Percentiles rank a stretch among this genome's conserved stretches.
Evolutionary conservation across 2,329 filamentous ascomycete genomes (phyloP).

Genomic region (Ophiocordyceps unilateralis): DNA sequence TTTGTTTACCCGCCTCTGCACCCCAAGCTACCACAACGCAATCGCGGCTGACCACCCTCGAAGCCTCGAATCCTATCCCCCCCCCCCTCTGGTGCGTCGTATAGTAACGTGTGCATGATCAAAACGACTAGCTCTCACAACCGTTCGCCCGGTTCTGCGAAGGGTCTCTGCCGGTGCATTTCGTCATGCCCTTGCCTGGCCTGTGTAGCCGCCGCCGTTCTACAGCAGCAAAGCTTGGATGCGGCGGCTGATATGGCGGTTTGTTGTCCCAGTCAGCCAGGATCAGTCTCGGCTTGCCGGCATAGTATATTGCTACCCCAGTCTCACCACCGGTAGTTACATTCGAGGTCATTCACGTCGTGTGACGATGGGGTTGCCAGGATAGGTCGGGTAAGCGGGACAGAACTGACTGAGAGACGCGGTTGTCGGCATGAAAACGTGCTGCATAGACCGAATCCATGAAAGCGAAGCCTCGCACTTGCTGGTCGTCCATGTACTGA

Average conservation of each 20-base stretch:
- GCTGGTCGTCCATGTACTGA: no score
- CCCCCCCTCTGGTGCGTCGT: no score
- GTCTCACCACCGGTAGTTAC: not conserved
- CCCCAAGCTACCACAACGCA: not conserved
- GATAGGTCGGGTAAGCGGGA: not conserved
- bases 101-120: no score
- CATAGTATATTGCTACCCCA: not conserved
- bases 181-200: no score
- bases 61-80: not conserved
- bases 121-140: not conserved
- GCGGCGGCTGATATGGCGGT: not conserved
- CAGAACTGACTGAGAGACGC: not conserved
- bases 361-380: no score
- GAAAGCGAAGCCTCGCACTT: no score
- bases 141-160: not conserved
- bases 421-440: not conserved
- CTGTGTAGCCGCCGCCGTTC: not conserved
- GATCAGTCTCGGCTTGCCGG: not conserved
- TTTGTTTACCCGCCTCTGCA: not conserved
- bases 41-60: not conserved
- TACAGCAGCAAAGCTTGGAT: not conserved
- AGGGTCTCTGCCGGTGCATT: not conserved
- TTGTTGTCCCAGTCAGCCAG: not conserved
- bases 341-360: no score
- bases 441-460: no score